A percentile compares a stretch with the other conserved stretches of the same genome.
phyloP scores from a whole-genome alignment of 257 asterid species.

The Nicotiana attenuata region DNA sequence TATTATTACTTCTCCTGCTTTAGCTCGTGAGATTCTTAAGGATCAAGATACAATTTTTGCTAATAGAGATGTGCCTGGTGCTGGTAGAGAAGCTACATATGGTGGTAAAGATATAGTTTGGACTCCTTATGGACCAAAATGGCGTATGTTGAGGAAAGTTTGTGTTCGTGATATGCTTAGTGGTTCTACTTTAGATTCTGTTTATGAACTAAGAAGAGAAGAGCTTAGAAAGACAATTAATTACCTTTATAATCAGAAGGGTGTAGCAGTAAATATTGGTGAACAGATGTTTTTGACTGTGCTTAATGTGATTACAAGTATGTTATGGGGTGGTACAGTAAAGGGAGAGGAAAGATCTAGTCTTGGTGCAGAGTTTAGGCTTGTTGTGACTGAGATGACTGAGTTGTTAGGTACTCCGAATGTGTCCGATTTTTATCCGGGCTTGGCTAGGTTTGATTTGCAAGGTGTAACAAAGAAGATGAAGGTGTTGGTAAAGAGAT shows the following conservation, averaged over 20 bases:
- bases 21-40: slow-evolving; percentile 51
- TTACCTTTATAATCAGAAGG: slow-evolving; percentile 25
- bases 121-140: slow-evolving; percentile 65
- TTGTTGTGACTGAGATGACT: slow-evolving; percentile 46
- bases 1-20: slow-evolving; percentile 43
- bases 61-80: slow-evolving; percentile 67
- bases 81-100: slow-evolving; percentile 45
- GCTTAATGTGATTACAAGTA: slow-evolving; percentile 65
- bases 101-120: slow-evolving; percentile 65
- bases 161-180: slow-evolving; percentile 64
- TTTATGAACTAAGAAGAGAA: slow-evolving; percentile 33
- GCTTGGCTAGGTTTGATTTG: slow-evolving; percentile 48
- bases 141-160: slow-evolving; percentile 68
- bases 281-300: slow-evolving; percentile 59
- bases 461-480: slow-evolving; percentile 59
- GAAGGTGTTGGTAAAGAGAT: slow-evolving; percentile 30
- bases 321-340: slow-evolving; percentile 77
- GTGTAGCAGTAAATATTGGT: slow-evolving; percentile 44
- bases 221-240: slow-evolving; percentile 41
- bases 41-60: slow-evolving; percentile 63
- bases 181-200: slow-evolving; percentile 38
- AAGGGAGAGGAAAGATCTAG: slow-evolving; percentile 47
- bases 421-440: slow-evolving; percentile 63
- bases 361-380: slow-evolving; percentile 54
- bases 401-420: slow-evolving; percentile 53